A percentile compares a stretch with the other conserved stretches of the same genome.
Evolutionary conservation across 208 protist genomes (phyloP).

Genomic region (Herpetomonas tarakana): DNA sequence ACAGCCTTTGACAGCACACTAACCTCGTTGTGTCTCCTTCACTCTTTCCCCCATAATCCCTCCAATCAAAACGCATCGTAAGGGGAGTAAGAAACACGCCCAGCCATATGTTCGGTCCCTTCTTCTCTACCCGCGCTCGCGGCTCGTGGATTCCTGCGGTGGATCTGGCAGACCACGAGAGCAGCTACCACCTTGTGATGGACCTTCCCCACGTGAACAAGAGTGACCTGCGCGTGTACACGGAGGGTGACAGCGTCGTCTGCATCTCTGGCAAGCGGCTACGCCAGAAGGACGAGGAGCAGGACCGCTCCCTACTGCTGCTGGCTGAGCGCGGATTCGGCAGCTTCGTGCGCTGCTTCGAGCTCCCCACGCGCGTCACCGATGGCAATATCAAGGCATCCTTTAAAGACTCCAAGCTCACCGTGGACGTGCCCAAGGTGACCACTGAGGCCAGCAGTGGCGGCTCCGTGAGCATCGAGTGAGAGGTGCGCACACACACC

Average conservation of each 20-base stretch:
- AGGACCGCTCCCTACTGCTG: constrained; percentile 21
- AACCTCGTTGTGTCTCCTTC: constrained; percentile 3
- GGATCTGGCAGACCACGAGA: constrained; percentile 58
- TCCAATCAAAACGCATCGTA: too few species aligned
- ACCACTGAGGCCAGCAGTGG: constrained; percentile 3
- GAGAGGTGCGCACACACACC: not conserved
- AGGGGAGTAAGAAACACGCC: too few species aligned
- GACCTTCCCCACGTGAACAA: constrained; percentile 78
- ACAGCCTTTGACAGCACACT: not conserved
- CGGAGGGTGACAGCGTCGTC: constrained; percentile 43
- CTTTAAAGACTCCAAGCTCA: constrained; percentile 50
- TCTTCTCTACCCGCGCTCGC: constrained; percentile 43
- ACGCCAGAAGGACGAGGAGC: constrained; percentile 23
- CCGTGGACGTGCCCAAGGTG: constrained; percentile 53
- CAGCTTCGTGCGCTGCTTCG: constrained; percentile 77
- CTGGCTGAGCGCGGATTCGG: constrained; percentile 56
- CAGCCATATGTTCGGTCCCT: constrained; percentile 28
- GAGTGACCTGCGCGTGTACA: constrained; percentile 60
- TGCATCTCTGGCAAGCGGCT: constrained; percentile 75
- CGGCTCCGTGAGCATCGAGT: constrained; percentile 51
- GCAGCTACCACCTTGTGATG: constrained; percentile 52
- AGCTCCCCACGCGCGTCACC: constrained; percentile 36
- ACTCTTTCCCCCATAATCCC: too few species aligned
- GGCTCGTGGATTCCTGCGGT: constrained; percentile 74
- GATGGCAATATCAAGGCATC: constrained; percentile 42